phyloP scores from a whole-genome alignment of 2,329 filamentous ascomycete species.

The Nigrospora oryzae region DNA sequence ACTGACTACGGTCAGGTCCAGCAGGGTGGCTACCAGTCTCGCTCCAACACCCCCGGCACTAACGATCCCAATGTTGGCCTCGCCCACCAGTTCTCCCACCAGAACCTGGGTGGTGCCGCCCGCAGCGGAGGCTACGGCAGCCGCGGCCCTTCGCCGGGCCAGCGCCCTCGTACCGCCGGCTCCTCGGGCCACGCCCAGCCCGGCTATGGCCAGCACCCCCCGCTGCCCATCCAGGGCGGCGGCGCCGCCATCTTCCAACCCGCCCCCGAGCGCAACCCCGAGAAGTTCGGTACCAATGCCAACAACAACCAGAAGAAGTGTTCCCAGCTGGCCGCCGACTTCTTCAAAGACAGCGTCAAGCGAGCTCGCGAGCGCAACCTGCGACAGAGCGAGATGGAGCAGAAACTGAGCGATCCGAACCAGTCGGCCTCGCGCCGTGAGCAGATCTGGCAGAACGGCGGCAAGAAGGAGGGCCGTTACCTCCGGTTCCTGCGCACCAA shows the following conservation, averaged over 20 bases:
- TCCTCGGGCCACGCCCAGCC: constrained; percentile 54
- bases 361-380: constrained; percentile 90
- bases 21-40: constrained; percentile 34
- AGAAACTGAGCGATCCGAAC: constrained; percentile 69
- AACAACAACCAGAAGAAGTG: constrained; percentile 66
- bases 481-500: constrained; percentile 89
- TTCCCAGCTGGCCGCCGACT: constrained; percentile 68
- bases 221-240: constrained; percentile 53
- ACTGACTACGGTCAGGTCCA: constrained; percentile 20
- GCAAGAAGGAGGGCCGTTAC: constrained; percentile 85
- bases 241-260: constrained; percentile 59
- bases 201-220: constrained; percentile 56
- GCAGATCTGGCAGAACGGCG: constrained; percentile 75
- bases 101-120: constrained; percentile 73
- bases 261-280: constrained; percentile 79
- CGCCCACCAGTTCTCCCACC: constrained; percentile 93
- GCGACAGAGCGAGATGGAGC: constrained; percentile 86
- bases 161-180: constrained; percentile 79
- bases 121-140: constrained; percentile 54
- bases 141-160: constrained; percentile 58
- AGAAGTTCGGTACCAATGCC: constrained; percentile 59
- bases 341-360: constrained; percentile 98
- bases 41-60: constrained; percentile 49
- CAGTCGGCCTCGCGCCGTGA: constrained; percentile 70
- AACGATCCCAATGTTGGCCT: constrained; percentile 86